phyloP scores from a whole-genome alignment of 768 basidiomycete genomes.

The Pleurotus djamor region DNA sequence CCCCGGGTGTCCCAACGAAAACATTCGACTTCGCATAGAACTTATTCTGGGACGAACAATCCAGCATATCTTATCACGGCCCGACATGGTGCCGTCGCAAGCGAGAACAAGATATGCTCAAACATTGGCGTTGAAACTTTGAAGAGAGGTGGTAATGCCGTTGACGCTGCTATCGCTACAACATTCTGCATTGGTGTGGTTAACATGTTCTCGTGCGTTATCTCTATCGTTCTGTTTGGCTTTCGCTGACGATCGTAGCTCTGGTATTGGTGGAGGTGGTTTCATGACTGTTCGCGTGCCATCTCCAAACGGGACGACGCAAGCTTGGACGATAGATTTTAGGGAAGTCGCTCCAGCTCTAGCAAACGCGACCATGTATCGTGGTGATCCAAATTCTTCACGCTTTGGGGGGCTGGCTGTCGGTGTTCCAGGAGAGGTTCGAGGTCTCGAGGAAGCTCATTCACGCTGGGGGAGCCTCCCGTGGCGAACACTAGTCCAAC shows the following conservation, averaged over 20 bases:
- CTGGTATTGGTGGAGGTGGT: constrained; percentile 86
- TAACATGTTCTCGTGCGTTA: constrained; percentile 85
- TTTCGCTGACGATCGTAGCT: constrained; percentile 33
- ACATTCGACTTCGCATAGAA: neutral
- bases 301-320: constrained; percentile 37
- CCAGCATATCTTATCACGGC: constrained; percentile 55
- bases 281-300: constrained; percentile 85
- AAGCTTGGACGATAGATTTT: constrained; percentile 80
- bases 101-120: constrained; percentile 86
- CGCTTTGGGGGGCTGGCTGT: constrained; percentile 79
- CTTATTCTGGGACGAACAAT: constrained; percentile 23
- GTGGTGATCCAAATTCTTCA: constrained; percentile 47
- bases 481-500: constrained; percentile 78
- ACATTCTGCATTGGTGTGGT: constrained; percentile 80
- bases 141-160: constrained; percentile 85
- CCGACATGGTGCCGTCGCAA: constrained; percentile 81
- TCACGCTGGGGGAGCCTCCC: constrained; percentile 76
- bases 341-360: constrained; percentile 81
- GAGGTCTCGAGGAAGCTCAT: constrained; percentile 84
- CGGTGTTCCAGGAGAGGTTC: constrained; percentile 90
- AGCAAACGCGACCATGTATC: constrained; percentile 79
- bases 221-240: neutral
- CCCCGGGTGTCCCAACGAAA: neutral
- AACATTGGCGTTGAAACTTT: constrained; percentile 77
- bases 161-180: constrained; percentile 82